Conservation (phyloP, 208 protist genomes). For the Leptomonas seymouri region DNA sequence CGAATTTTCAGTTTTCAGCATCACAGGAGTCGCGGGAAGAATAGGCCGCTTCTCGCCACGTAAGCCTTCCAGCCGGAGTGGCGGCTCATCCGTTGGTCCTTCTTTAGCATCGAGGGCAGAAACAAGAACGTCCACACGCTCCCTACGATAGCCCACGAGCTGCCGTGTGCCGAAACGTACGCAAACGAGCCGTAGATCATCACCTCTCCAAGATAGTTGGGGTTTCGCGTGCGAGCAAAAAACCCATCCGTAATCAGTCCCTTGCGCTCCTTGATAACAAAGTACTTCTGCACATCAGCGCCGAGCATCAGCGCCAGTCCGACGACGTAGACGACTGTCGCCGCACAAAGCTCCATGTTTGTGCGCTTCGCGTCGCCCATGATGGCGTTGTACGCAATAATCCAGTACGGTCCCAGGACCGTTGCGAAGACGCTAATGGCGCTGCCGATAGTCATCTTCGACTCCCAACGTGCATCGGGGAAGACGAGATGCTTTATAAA, state of each 20-base stretch:
- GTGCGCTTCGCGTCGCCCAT: constrained; percentile 47
- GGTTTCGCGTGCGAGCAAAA: constrained; percentile 77
- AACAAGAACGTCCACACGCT: constrained; percentile 75
- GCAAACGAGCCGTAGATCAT: constrained; percentile 90
- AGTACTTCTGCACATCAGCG: constrained; percentile 86
- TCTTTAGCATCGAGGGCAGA: constrained; percentile 76
- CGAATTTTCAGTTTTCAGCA: not conserved
- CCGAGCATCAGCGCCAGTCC: constrained; percentile 80
- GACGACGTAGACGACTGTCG: constrained; percentile 60
- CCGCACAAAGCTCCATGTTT: constrained; percentile 45
- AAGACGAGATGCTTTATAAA: constrained; percentile 84
- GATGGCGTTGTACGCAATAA: constrained; percentile 83
- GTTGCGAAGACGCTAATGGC: constrained; percentile 38
- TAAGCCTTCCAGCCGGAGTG: constrained; percentile 71
- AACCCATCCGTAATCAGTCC: constrained; percentile 87
- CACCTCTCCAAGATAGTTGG: constrained; percentile 90
- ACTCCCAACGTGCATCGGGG: constrained; percentile 84
- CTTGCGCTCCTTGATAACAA: constrained; percentile 61
- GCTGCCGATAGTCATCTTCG: constrained; percentile 62
- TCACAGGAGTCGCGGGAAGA: constrained; percentile 65
- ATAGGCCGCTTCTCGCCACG: constrained; percentile 45
- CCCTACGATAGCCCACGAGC: constrained; percentile 62
- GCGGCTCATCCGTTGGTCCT: constrained; percentile 82
- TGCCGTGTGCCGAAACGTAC: constrained; percentile 51
- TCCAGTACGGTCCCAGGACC: constrained; percentile 85